Conservation (phyloP, 148 eudicot genomes). For the Arctostaphylos glauca region DNA sequence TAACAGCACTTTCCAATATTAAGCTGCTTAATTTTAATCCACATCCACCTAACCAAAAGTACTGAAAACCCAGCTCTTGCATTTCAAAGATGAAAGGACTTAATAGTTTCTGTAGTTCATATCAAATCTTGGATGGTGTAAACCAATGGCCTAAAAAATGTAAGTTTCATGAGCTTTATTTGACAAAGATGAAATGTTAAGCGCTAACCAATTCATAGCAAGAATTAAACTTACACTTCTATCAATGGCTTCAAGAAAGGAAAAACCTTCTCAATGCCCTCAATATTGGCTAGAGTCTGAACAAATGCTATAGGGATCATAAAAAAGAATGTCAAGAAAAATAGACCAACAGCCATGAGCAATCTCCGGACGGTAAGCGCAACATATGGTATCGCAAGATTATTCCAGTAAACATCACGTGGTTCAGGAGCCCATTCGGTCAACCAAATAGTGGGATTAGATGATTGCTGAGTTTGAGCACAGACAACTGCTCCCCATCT, state of each 20-base stretch:
- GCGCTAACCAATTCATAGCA: neutral
- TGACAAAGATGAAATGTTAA: neutral
- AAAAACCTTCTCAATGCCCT: conserved; percentile 74
- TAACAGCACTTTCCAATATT: conserved; percentile 16
- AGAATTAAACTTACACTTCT: conserved; percentile 51
- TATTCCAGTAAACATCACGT: conserved; percentile 84
- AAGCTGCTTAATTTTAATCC: neutral
- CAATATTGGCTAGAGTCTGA: conserved; percentile 86
- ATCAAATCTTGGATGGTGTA: neutral
- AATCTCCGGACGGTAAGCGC: conserved; percentile 59
- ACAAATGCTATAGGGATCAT: conserved; percentile 94
- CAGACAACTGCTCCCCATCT: conserved; percentile 99
- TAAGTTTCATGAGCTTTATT: neutral
- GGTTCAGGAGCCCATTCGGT: conserved; percentile 99
- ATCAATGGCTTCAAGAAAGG: conserved; percentile 68
- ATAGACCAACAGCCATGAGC: conserved; percentile 72
- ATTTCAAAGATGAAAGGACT: neutral
- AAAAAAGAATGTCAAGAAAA: conserved; percentile 85
- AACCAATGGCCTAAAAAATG: neutral
- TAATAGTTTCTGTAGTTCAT: neutral
- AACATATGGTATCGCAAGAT: conserved; percentile 91
- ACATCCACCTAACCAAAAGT: neutral
- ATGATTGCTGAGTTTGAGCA: conserved; percentile 95
- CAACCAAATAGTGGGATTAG: conserved; percentile 85
- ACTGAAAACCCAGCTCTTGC: conserved; percentile 1